Evolutionary conservation across 352 stramenopile species (phyloP).

Genomic region (Pythium volutum): DNA sequence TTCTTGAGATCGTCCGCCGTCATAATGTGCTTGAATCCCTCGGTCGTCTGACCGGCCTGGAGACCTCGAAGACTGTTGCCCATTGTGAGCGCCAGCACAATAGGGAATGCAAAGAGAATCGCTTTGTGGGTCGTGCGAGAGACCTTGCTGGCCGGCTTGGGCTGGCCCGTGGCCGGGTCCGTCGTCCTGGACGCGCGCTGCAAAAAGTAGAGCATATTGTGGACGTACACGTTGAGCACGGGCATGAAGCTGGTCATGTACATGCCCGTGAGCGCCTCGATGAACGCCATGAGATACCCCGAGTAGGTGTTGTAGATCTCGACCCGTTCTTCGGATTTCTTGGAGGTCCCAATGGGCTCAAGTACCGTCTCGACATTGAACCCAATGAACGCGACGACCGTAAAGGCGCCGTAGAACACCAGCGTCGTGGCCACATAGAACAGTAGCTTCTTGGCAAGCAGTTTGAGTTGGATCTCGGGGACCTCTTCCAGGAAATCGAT

Average conservation of each 20-base stretch:
- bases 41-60: slow-evolving; percentile 44
- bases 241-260: slow-evolving; percentile 38
- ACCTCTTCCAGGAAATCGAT: slow-evolving; percentile 10
- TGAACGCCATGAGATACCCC: slow-evolving; percentile 38
- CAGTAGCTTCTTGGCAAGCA: slow-evolving; percentile 24
- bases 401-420: slow-evolving; percentile 31
- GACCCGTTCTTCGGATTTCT: slow-evolving; percentile 29
- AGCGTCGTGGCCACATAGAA: slow-evolving; percentile 27
- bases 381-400: slow-evolving; percentile 28
- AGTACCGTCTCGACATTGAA: slow-evolving; percentile 35
- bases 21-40: slow-evolving; percentile 49
- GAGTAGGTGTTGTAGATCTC: slow-evolving; percentile 48
- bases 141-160: slow-evolving; percentile 1
- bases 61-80: slow-evolving; percentile 49
- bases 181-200: background rate
- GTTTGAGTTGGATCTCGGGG: slow-evolving; percentile 27
- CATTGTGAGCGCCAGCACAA: slow-evolving; percentile 38
- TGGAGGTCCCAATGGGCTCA: slow-evolving; percentile 35
- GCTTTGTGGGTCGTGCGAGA: slow-evolving; percentile 5
- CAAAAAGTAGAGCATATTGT: slow-evolving; percentile 48
- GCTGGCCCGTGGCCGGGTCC: slow-evolving; percentile 9
- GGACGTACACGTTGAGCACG: slow-evolving; percentile 40
- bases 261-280: slow-evolving; percentile 39
- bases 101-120: slow-evolving; percentile 35
- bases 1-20: slow-evolving; percentile 37